Evolutionary conservation across 2,329 filamentous ascomycete genomes (phyloP), one percentile per base, ranked within the genome.

Genomic region (Fusarium phyllophilum): DNA sequence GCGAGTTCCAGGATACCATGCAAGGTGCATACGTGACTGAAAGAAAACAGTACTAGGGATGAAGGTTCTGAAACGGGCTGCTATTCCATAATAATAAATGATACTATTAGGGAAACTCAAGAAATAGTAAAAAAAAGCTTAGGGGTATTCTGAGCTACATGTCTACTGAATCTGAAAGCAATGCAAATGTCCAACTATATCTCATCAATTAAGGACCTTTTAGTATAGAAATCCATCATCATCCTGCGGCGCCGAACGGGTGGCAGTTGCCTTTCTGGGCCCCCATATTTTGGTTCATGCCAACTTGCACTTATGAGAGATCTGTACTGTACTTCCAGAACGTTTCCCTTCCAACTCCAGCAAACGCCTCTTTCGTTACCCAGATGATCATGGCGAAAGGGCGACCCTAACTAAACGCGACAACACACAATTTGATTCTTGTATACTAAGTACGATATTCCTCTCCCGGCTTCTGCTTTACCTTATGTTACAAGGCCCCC

Each of bases 291-390:
- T 66, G 64, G 74, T 73, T 77, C 75, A 73, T 77, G 77, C 77
- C 78, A 80, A 77, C 72, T 79, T 79, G 78, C 75, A 77, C 49
- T 74, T 51, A 14, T 74, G 68, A 74, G 72, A 78, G 72, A 78
- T 77, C 74, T 78, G 77, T 76, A 69, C 73, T 69, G 68, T 77
- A 75, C 72, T 72, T 76, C 68, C 70, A 69, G 62, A 66, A 73
- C 72, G 65, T 75, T 73, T 77, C 57, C 66, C 70, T 75, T 68
- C 65, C 70, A 69, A 72, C 70, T 72, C 49, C 46, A 76, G n/a
- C 69, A 62, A 38, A 75, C 61, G 57, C 54, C 68, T 62, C 67
- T 57, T 57, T 64, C 44, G 38, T 58, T 68, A 63, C 55, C 58
- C 31, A 48, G 56, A 73, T 56, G 55, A 75, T 54, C 62, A 78